Base-by-base conservation (phyloP, 768 basidiomycete species). In the Boletellus ananiceps region DNA sequence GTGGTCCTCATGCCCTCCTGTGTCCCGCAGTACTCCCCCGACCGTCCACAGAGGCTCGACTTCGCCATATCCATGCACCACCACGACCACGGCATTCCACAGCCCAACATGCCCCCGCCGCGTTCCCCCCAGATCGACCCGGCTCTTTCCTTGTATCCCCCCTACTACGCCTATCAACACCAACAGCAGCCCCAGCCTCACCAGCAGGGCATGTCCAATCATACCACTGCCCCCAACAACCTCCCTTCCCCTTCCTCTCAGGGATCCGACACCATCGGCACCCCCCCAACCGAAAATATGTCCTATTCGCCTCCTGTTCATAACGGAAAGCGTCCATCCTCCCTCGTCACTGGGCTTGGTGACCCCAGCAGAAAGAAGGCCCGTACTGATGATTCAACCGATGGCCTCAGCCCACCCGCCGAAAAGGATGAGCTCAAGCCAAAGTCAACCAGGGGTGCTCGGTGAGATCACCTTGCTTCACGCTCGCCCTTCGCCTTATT, bases 361-460 rank as follows among this genome's bases (percentile, higher is more conserved):
- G 78, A 79, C 49, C 65, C 63, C 47, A 53, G 25, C 51, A 71
- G 80, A 57, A 87, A 86, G 67, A 86, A 82, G 60, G 60, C 75
- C 5, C 74, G 82, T 36, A 83, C 76, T 58, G 84, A 84, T 50
- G 81, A 75, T n/a, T 69, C 70, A 14, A 34, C 46, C 8, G 79
- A 80, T 19, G 68, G 67, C 5, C 66, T 71, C 3, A 84, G 81
- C 61, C 80, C 79, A 5, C 57, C 69, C 2, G 67, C 76, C 23
- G 83, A 84, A 31, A 82, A 76, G 62, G 84, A 84, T 16, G 83
- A 84, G 48, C 61, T 71, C 1, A 91, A 91, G 65, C 75, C 83
- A n/a, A 93, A 93, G 71, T 78, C 88, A 1, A 91, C 90, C 3
- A 74, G 90, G 15, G 90, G 90, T n/a, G 88, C 89, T 43, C 77